Conservation (phyloP, 768 basidiomycete species). For the Hericium rajendrae region DNA sequence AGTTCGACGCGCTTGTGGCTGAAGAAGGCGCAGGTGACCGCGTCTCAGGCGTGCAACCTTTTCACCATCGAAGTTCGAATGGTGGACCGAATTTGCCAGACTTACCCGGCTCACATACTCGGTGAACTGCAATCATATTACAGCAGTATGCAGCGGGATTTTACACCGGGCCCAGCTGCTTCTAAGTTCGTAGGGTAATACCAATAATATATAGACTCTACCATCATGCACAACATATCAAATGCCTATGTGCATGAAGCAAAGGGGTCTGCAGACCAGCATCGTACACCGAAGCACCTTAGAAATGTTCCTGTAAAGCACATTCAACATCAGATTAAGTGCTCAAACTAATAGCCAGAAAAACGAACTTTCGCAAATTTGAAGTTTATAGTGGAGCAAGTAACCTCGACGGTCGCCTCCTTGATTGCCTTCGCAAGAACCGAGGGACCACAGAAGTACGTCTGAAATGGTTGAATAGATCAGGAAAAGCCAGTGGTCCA, state of each 20-base stretch:
- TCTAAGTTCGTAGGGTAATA: too few species aligned
- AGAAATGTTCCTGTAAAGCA: slow-evolving; percentile 50
- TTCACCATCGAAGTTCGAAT: too few species aligned
- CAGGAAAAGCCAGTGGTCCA: slow-evolving; percentile 2
- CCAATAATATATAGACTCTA: too few species aligned
- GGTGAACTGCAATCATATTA: too few species aligned
- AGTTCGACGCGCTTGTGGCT: too few species aligned
- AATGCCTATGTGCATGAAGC: not conserved
- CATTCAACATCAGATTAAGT: not conserved
- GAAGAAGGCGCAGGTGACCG: too few species aligned
- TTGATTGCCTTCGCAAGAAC: slow-evolving; percentile 69
- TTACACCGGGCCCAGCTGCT: too few species aligned
- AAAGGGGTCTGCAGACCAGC: not conserved
- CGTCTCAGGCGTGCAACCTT: too few species aligned
- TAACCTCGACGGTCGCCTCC: slow-evolving; percentile 51
- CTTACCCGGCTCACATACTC: too few species aligned
- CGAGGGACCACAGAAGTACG: slow-evolving; percentile 84
- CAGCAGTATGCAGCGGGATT: too few species aligned
- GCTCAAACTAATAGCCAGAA: slow-evolving; percentile 6
- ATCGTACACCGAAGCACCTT: slow-evolving; percentile 6
- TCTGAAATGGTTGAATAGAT: slow-evolving; percentile 29
- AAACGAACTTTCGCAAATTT: slow-evolving; percentile 69
- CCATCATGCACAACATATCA: not conserved
- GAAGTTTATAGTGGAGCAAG: slow-evolving; percentile 53
- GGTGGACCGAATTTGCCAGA: too few species aligned